A percentile compares a stretch with the other conserved stretches of the same genome.
Evolutionary conservation across 495 filamentous ascomycete genomes (phyloP).

Genomic region (Neurospora terricola): DNA sequence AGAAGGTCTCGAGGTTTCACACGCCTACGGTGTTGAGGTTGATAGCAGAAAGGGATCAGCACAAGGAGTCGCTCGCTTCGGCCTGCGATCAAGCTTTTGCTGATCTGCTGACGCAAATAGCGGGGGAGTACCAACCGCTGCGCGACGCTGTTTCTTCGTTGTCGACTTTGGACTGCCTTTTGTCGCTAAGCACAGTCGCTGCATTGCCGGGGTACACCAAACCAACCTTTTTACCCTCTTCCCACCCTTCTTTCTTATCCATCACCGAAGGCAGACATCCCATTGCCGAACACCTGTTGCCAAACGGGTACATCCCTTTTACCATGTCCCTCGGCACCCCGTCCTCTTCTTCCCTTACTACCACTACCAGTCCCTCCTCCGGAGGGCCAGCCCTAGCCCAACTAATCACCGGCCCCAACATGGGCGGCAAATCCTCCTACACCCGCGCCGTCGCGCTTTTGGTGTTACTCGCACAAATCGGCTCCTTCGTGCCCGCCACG

Average conservation of each 20-base stretch:
- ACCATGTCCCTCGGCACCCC: conserved; percentile 56
- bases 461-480: conserved; percentile 88
- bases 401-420: conserved; percentile 93
- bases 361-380: too few species aligned
- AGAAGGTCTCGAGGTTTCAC: conserved; percentile 87
- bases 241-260: conserved; percentile 55
- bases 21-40: conserved; percentile 78
- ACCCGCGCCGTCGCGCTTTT: conserved; percentile 88
- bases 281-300: conserved; percentile 88
- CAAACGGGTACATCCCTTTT: conserved; percentile 88
- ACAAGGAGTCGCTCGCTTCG: conserved; percentile 84
- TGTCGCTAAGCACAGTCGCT: conserved; percentile 78
- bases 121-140: conserved; percentile 74
- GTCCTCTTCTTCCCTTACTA: neutral
- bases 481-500: conserved; percentile 81
- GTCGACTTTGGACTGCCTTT: conserved; percentile 79
- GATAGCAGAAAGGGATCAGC: conserved; percentile 83
- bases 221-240: conserved; percentile 54
- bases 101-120: conserved; percentile 58
- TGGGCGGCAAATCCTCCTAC: conserved; percentile 96
- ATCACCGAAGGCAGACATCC: conserved; percentile 80
- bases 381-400: conserved; percentile 46
- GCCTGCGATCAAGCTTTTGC: conserved; percentile 84
- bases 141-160: conserved; percentile 82
- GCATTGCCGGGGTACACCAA: conserved; percentile 82